Percentiles rank a stretch among this genome's conserved stretches.
These are phyloP conservation scores for Melanogaster broomeanus DNA, from an alignment of 768 basidiomycete genomes.

Conservation along the genomic window DNA sequence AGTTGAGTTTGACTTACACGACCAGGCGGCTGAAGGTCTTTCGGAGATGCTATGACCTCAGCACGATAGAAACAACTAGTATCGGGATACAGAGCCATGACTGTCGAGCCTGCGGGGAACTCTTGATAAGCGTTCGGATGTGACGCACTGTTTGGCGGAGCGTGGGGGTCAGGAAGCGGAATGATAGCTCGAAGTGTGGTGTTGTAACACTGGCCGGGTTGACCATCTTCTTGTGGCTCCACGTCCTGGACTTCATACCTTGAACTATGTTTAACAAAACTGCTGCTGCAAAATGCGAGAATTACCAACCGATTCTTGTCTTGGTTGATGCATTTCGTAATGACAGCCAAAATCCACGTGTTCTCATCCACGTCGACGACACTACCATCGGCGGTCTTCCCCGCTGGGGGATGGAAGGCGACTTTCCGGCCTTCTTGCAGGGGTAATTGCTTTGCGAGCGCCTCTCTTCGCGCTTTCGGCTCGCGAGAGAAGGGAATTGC, in stretches of 20 bases:
- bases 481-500: constrained; percentile 59
- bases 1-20: constrained; percentile 35
- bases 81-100: constrained; percentile 89
- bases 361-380: constrained; percentile 50
- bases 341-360: constrained; percentile 79
- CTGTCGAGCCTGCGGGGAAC: constrained; percentile 69
- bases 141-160: constrained; percentile 54
- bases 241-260: constrained; percentile 88
- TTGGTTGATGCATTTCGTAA: constrained; percentile 66
- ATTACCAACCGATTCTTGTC: constrained; percentile 65
- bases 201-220: constrained; percentile 69
- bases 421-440: constrained; percentile 77
- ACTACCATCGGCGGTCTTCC: constrained; percentile 52
- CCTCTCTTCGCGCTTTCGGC: constrained; percentile 66
- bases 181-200: constrained; percentile 73
- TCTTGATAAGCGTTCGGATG: constrained; percentile 72
- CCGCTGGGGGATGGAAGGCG: constrained; percentile 72
- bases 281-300: not conserved
- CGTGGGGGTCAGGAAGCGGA: constrained; percentile 75
- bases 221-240: constrained; percentile 80
- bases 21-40: constrained; percentile 36
- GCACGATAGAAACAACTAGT: constrained; percentile 91
- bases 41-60: constrained; percentile 74
- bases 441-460: constrained; percentile 60
- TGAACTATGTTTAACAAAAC: not conserved